Base-by-base conservation (phyloP, 2,329 filamentous ascomycete species). In the Hypoxylon sp. region DNA sequence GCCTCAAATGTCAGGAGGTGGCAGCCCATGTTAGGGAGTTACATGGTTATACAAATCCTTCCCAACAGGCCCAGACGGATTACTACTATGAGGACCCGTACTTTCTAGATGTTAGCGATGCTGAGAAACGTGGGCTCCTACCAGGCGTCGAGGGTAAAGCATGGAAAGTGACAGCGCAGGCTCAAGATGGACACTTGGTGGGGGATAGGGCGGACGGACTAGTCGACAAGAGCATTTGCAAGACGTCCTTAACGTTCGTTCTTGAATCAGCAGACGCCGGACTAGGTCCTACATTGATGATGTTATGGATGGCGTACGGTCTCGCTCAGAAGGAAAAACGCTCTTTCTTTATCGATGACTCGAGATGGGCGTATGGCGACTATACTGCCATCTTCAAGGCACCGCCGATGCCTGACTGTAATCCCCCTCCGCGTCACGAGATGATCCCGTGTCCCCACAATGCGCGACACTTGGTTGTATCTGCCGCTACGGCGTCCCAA, bases 271-370 rank as follows among this genome's bases (percentile, higher is more conserved):
- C 86, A 2, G 90, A 95, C 74, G 92, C 92, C 1, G 93, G 93
- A 2, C 83, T 97, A 8, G 93, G 93, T 5, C 89, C 88, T 70
- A 89, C 91, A 1, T 80, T 97, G 65, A 89, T 97, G 86, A 87
- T 90, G 75, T 77, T 97, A 62, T 97, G 93, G 93, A 91, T 91
- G 74, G 91, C 93, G 27, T 97, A 96, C 76, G 92, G 92, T 2
- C 81, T 97, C 59, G 93, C 93, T 1, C 85, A 91, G 76, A 87
- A 89, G 65, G 92, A 97, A 77, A 88, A 87, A 13, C 85, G 93
- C 24, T 85, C 89, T 0, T 97, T 97, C 79, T 97, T 97, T 81
- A 84, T 97, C 69, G 93, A 97, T 74, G 93, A 97, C 79, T 89
- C 91, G 6, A 86, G 91, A 71, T 97, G 94, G 91, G 90, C 91